phyloP scores from a whole-genome alignment of 108 stramenopile species.

The Epithemia pelagica region DNA sequence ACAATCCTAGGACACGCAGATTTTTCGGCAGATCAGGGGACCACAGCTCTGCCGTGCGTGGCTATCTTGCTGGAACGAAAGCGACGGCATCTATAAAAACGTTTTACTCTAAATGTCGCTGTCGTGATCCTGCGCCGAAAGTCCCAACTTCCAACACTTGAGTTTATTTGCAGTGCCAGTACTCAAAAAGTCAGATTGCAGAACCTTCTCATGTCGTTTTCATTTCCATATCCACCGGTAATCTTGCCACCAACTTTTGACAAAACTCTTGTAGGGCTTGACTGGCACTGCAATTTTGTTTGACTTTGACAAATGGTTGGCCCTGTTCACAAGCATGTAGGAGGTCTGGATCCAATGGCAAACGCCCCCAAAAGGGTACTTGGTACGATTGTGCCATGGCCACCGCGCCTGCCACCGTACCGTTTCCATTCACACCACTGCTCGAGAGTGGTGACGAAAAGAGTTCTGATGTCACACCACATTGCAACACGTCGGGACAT shows the following conservation, averaged over 20 bases:
- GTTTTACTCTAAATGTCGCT: no score
- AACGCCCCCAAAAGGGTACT: constrained; percentile 85
- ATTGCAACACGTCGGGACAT: constrained; percentile 75
- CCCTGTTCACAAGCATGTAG: constrained; percentile 91
- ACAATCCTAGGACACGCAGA: no score
- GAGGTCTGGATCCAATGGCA: constrained; percentile 94
- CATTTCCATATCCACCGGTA: constrained; percentile 67
- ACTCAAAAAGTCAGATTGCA: no score
- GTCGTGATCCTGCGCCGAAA: no score
- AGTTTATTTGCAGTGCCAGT: no score
- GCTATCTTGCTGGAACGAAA: no score
- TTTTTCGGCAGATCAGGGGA: no score
- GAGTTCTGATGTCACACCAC: constrained; percentile 55
- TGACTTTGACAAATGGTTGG: constrained; percentile 53
- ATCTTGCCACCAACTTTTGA: constrained; percentile 38
- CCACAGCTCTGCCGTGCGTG: no score
- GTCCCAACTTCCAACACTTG: no score
- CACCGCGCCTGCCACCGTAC: constrained; percentile 56
- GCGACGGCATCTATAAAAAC: no score
- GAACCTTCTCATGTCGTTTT: no score
- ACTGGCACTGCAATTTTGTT: constrained; percentile 41
- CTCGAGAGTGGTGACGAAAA: constrained; percentile 35
- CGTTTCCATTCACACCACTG: constrained; percentile 24
- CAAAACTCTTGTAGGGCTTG: constrained; percentile 55
- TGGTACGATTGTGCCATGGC: constrained; percentile 86